These are phyloP conservation scores for Platanus orientalis DNA, from an alignment of 164 flowering plant genomes.

Conservation along the genomic window DNA sequence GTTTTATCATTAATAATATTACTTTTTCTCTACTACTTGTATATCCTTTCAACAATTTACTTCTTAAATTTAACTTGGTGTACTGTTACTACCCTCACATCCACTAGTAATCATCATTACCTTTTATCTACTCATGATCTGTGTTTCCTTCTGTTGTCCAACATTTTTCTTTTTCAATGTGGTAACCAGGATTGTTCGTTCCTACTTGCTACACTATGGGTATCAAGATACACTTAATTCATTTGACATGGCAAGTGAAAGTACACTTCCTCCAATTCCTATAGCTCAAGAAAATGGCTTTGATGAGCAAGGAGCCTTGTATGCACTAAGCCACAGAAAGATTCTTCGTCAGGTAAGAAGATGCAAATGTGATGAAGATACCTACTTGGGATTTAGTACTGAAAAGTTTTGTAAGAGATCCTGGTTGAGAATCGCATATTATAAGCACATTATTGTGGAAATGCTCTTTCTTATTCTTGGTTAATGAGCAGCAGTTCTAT, in stretches of 20 bases:
- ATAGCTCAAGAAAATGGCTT: slow-evolving; percentile 58
- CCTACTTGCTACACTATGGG: slow-evolving; percentile 90
- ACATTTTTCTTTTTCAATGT: background rate
- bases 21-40: no score
- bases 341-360: slow-evolving; percentile 70
- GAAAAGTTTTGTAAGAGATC: background rate
- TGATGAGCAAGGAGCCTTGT: slow-evolving; percentile 43
- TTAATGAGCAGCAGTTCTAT: background rate
- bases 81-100: no score
- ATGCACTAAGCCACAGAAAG: slow-evolving; percentile 68
- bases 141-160: no score
- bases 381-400: no score
- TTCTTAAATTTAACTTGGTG: no score
- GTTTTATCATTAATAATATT: no score
- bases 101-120: no score
- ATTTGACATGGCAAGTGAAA: slow-evolving; percentile 68
- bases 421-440: background rate
- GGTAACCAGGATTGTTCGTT: slow-evolving; percentile 70
- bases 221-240: slow-evolving; percentile 85
- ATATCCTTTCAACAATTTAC: no score
- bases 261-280: slow-evolving; percentile 55
- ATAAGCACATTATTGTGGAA: background rate
- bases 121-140: no score
- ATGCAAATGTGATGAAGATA: slow-evolving; percentile 1
- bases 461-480: background rate